Percentiles rank a stretch among this genome's conserved stretches.
Conservation (phyloP, 345 rosid species). For the Populus euphratica region DNA sequence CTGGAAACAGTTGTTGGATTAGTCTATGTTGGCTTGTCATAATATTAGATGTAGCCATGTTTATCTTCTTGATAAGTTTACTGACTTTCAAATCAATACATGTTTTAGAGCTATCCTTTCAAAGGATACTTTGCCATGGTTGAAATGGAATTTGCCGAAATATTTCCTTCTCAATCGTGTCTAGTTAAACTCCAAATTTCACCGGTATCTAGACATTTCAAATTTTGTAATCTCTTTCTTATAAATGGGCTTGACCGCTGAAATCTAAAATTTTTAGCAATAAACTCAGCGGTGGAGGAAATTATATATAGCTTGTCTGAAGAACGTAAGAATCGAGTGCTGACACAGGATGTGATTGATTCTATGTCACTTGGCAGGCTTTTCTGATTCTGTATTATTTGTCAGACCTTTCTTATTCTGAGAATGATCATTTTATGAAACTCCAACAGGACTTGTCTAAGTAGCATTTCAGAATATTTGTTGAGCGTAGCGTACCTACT, state of each 20-base stretch:
- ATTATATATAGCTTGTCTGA: background rate
- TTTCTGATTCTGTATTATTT: background rate
- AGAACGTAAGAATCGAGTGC: background rate
- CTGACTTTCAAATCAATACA: conserved; percentile 12
- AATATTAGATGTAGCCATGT: conserved; percentile 14
- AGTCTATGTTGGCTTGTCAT: conserved; percentile 12
- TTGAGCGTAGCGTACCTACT: background rate
- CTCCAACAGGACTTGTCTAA: background rate
- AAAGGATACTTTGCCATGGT: background rate
- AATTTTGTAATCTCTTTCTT: too few species aligned
- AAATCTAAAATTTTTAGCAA: too few species aligned
- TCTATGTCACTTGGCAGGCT: background rate
- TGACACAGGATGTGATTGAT: background rate
- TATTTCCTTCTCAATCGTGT: background rate
- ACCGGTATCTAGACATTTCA: too few species aligned
- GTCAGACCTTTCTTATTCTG: background rate
- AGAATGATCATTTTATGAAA: background rate
- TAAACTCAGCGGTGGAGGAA: background rate
- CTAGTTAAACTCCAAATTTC: too few species aligned
- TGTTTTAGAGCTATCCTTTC: background rate
- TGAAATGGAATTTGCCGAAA: background rate
- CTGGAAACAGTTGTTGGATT: conserved; percentile 9
- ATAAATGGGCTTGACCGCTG: too few species aligned
- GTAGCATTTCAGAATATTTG: background rate
- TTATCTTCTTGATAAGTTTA: conserved; percentile 28